Evolutionary conservation across 441 rosid genomes (phyloP), one percentile per base, ranked within the genome.

Genomic region (Erodium moschatum): DNA sequence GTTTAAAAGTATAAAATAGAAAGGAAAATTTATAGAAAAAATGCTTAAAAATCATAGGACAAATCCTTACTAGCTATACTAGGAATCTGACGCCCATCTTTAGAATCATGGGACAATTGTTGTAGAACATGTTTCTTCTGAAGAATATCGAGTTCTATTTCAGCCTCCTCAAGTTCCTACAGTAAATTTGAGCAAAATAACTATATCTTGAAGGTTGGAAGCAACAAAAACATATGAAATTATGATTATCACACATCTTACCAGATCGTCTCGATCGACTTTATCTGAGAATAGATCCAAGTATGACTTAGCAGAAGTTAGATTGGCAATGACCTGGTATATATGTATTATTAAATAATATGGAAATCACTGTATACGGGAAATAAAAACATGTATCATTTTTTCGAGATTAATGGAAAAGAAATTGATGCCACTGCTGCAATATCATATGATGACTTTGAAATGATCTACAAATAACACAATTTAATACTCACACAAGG

Each of bases 161-260:
- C 91, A 73, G 89, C 92, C 83, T 86, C 90, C 75, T 88, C 87
- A 62, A 84, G 84, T 79, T 81, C 88, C 97, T 90, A 74, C 71
- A 75, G 62, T 63, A 71, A 68, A 52, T 63, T 11, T 62, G 61
- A 33, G 74, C 33, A 46, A 68, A 64, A 74, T 40, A 70, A 71
- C 66, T 64, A 27, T 5, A 48, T 63, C n/a, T 29, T 63, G 19
- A 33, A 62, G 48, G 76, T 60, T 16, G 60, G 48, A 72, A 71
- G 63, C 16, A 56, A 67, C 52, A 78, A 69, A 24, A 70, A 76
- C 48, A 68, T 66, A 62, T 11, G 67, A 29, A 54, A 40, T 35
- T 6, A 69, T 60, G 48, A 40, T 35, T 6, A 69, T 63, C 69
- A 44, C 31, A 20, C 66, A 74, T 71, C 82, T 82, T 70, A 90